Base-by-base conservation (phyloP, 306 rosid species). In the Trichosanthes truncata region DNA sequence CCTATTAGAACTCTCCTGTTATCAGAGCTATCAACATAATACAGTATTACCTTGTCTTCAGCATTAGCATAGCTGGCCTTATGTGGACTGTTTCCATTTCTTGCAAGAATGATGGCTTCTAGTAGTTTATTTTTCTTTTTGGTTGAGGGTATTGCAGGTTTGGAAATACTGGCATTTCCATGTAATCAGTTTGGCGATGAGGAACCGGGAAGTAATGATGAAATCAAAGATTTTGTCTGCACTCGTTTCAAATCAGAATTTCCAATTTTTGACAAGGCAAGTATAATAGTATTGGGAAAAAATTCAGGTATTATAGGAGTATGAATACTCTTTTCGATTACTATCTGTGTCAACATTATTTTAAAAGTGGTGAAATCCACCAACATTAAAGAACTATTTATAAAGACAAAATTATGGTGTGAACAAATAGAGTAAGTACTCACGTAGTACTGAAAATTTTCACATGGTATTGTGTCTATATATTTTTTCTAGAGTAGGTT, bases 161-260 rank as follows among this genome's bases (percentile, higher is more conserved):
- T 94, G 43, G 97, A 94, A 84, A 83, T 90, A 60, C 91, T 94
- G 80, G 98, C 92, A 65, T 92, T 94, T 87, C 96, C 97, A 13
- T 92, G 98, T 76, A 94, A 94, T 62, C 97, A 94, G 83, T 94
- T 94, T 83, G 93, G 92, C 3, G 91, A 79, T 21, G 86, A 92
- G 82, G 98, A 94, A 86, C 97, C 98, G 0, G 98, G 93, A 84
- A 92, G 83, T 81, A 94, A 92, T 78, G 90, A 89, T 72, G 88
- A 92, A 88, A 94, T 94, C 77, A 63, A 78, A 81, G 92, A 94
- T 14, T 92, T 90, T 20, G 96, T 92, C 76, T 94, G 97, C 82
- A 92, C 91, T 60, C 93, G 88, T 76, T 94, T 90, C 89, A 94
- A 90, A 83, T 86, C 97, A 0, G 97, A 94, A 80, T 94, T 94